phyloP scores from a whole-genome alignment of 352 stramenopile genomes.

The Pythium diclinum region DNA sequence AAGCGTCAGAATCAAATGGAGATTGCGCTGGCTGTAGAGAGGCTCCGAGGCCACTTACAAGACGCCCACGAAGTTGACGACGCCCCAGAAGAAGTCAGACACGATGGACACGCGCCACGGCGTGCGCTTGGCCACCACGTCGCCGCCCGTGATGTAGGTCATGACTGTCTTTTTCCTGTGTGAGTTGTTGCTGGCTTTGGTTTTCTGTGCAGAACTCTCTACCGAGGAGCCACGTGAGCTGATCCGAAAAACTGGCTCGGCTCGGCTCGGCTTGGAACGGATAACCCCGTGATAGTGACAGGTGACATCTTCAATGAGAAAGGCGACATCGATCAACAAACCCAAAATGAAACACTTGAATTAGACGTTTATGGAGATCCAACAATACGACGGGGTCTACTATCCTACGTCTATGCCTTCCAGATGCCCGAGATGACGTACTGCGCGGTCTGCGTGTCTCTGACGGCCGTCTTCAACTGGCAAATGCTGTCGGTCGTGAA shows the following conservation, averaged over 20 bases:
- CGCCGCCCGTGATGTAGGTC: constrained; percentile 60
- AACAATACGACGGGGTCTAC: no score
- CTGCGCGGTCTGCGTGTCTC: background rate
- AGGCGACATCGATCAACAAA: no score
- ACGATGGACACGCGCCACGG: constrained; percentile 67
- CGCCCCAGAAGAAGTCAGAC: constrained; percentile 64
- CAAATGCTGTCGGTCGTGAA: background rate
- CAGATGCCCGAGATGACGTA: background rate
- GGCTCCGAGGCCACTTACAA: constrained; percentile 45
- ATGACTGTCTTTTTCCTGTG: constrained; percentile 26
- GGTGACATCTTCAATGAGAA: no score
- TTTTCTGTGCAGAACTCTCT: background rate
- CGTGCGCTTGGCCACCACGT: constrained; percentile 67
- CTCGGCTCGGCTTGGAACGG: background rate
- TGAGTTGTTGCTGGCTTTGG: background rate
- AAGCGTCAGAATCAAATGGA: background rate
- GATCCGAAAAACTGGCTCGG: background rate
- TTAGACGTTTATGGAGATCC: no score
- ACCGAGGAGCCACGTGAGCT: background rate
- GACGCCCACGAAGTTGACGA: constrained; percentile 71
- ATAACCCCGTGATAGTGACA: no score
- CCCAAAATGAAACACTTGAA: no score
- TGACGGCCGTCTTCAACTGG: background rate
- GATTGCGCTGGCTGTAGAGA: background rate
- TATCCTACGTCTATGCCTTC: background rate